Percentiles rank a stretch among this genome's conserved stretches.
Evolutionary conservation across 495 filamentous ascomycete species (phyloP).

Genomic region (Venustampulla echinocandica): DNA sequence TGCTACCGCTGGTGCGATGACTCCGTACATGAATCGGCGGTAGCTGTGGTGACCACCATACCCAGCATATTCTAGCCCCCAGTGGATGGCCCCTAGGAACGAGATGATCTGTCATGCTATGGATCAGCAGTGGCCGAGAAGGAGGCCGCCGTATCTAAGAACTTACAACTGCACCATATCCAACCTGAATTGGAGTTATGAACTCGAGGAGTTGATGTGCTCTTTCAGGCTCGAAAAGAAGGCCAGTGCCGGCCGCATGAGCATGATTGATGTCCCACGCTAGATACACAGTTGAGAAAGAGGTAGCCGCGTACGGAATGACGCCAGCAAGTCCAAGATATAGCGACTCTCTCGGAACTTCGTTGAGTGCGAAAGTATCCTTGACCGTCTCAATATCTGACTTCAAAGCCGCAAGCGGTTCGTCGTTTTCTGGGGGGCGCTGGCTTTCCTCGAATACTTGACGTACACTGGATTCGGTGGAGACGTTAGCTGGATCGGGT

Average conservation of each 20-base stretch:
- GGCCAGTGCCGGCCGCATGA: constrained; percentile 47
- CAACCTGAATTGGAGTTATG: constrained; percentile 85
- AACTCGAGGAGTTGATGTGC: constrained; percentile 68
- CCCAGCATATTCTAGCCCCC: constrained; percentile 76
- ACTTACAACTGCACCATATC: constrained; percentile 84
- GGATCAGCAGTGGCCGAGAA: constrained; percentile 4
- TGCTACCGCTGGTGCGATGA: constrained; percentile 73
- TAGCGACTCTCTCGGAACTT: constrained; percentile 74
- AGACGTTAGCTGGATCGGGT: constrained; percentile 48
- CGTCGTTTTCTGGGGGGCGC: constrained; percentile 11
- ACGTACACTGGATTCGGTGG: constrained; percentile 46
- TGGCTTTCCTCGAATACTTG: constrained; percentile 39
- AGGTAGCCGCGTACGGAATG: constrained; percentile 83
- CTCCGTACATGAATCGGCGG: constrained; percentile 72
- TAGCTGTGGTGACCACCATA: constrained; percentile 66
- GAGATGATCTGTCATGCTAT: constrained; percentile 61
- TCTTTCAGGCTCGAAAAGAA: constrained; percentile 49
- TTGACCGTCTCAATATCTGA: constrained; percentile 68
- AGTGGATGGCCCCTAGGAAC: constrained; percentile 94
- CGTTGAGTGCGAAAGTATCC: constrained; percentile 73
- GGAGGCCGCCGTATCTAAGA: not conserved
- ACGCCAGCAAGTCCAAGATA: constrained; percentile 82
- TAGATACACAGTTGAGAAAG: constrained; percentile 76
- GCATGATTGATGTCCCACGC: constrained; percentile 71
- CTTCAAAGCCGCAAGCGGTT: constrained; percentile 59